Base-by-base conservation (phyloP, 2,329 filamentous ascomycete species). In the Sclerotinia subarctica region DNA sequence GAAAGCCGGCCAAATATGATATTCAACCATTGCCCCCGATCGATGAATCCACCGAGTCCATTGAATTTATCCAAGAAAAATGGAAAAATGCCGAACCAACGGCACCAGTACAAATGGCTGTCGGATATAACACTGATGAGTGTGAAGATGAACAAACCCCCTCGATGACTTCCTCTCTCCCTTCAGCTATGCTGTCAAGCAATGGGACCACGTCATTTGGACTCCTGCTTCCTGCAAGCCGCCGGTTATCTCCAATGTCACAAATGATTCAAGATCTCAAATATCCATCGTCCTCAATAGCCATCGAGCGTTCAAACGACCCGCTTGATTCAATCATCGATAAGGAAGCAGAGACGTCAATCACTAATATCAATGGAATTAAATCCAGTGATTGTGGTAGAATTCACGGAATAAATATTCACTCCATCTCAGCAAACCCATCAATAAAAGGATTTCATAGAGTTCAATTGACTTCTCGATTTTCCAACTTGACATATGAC, bases 1-100 rank as follows among this genome's bases (percentile, higher is more conserved):
- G 15, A 52, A 63, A 51, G 32, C 59, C 59, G 7, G 59, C 46
- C 26, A 62, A 51, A 62, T 62, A 62, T 62, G 46, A 62, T 32
- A 49, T 62, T 24, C 44, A 35, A 38, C 46, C 29, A 38, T 38
- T 63, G 21, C 32, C 59, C 11, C 46, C 47, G 29, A 63, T 63
- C 11, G 46, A 26, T 7, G 59, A 63, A 47, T 57, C 53, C 21
- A 57, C 17, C 17, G 46, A 47, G 19, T 57, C 54, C 32, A 26
- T 10, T 46, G 46, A 63, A 51, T 51, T 21, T 63, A 51, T 38
- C 5, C n/a, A 26, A 51, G 59, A 51, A 4, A 63, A 35, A 21
- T 13, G 5, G n/a, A n/a, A 49, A 38, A 15, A 51, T 13, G 46
- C n/a, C 4, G 29, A 15, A 15, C n/a, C 29, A 19, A 26, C 15